Base-by-base conservation (phyloP, 164 flowering plant genomes). In the Tetrastigma voinierianum region DNA sequence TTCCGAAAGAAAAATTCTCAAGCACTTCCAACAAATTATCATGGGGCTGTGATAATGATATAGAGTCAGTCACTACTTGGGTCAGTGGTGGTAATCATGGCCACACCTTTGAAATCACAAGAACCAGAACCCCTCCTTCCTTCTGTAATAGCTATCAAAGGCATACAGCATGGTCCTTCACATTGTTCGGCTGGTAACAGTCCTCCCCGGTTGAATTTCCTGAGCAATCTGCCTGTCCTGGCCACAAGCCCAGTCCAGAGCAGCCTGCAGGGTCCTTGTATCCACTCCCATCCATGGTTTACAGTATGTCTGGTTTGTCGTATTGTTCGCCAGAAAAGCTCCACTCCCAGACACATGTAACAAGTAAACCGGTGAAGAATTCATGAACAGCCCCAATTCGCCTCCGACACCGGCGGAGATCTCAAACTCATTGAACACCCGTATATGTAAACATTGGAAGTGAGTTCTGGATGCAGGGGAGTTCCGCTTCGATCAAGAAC, bases 231-330 rank as follows among this genome's bases (percentile, higher is more conserved):
- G 98, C 86, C 69, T 86, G 67, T 17, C 98, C 98, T 3, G 96
- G 97, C 98, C 98, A 75, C 98, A 95, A 4, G 97, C 97, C 98
- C 98, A 95, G 76, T 95, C 98, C 71, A 95, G 67, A 1, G 97
- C 98, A 4, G 97, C 81, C 78, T 95, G 98, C 81, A 95, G 65
- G 8, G 85, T 83, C 82, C 62, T 85, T 16, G 69, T 47, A 73
- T 95, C 98, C 15, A 82, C 78, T n/a, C 2, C 78, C 93, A 59
- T 90, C 97, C 84, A 67, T 71, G 11, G 87, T 93, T 52, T 75
- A 57, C 98, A 95, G 67, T 83, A 95, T 0, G 98, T 95, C 75
- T 81, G 90, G 58, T 95, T 90, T 1, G 97, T 90, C 0, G 97
- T 85, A 69, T 95, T 97, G 56, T 86, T 92, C 7, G 97, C 98